phyloP scores from a whole-genome alignment of 257 asterid genomes.

The Schizonepeta tenuifolia region DNA sequence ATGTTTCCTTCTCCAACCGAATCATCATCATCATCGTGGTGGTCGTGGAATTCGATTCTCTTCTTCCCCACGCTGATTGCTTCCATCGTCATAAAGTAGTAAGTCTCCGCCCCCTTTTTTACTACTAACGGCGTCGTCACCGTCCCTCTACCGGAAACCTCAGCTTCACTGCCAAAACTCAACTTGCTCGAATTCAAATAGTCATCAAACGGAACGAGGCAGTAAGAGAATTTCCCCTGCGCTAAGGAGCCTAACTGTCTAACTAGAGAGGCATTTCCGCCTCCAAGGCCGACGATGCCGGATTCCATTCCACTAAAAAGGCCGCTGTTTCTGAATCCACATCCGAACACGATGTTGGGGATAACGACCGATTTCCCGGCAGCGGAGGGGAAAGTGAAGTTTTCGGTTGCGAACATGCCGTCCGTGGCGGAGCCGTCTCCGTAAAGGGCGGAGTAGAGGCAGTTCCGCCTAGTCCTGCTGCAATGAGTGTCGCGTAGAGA shows the following conservation, averaged over 20 bases:
- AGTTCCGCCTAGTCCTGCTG: neutral
- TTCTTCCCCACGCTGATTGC: conserved; percentile 32
- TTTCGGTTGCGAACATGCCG: conserved; percentile 37
- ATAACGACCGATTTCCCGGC: neutral
- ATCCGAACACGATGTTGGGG: conserved; percentile 36
- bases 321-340: conserved; percentile 40
- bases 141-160: conserved; percentile 31
- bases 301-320: conserved; percentile 13
- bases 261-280: conserved; percentile 38
- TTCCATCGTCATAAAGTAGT: conserved; percentile 31
- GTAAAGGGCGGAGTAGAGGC: conserved; percentile 27
- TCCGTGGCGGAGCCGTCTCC: conserved; percentile 28
- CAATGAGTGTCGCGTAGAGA: neutral
- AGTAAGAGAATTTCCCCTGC: conserved; percentile 45
- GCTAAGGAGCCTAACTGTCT: conserved; percentile 31
- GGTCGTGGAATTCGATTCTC: neutral
- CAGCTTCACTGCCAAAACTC: conserved; percentile 36
- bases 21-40: no score
- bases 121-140: conserved; percentile 35
- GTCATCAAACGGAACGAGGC: conserved; percentile 28
- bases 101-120: neutral
- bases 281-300: conserved; percentile 55
- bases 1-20: conserved; percentile 44
- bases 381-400: conserved; percentile 22
- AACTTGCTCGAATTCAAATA: conserved; percentile 26